Evolutionary conservation across 495 filamentous ascomycete species (phyloP), one percentile per base, ranked within the genome.

Genomic region (Podospora didyma): DNA sequence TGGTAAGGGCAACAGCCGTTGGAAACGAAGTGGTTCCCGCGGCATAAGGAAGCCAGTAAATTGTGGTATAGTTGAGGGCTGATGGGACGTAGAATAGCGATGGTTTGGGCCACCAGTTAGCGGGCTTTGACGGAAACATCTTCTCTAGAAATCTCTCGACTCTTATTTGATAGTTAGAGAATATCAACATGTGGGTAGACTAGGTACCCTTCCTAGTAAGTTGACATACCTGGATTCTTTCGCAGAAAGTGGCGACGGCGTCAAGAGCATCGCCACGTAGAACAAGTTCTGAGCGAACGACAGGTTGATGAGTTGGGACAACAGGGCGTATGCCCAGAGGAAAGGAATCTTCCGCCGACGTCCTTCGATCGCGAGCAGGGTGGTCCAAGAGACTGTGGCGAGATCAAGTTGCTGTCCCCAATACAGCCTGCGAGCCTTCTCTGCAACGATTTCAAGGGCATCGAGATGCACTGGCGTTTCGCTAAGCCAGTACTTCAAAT

Each of bases 401-500:
- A 82, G 65, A 49, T 86, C 81, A 20, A 84, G 77, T 68, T 88
- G 84, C 34, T 83, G 80, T n/a, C 80, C 80, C 82, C 85, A 89
- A 79, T 84, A 86, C 47, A 80, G 77, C 31, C 75, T 65, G n/a
- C 76, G 63, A 3, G 72, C 62, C 60, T 73, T 67, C 46, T 76
- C 74, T 31, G 72, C 64, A 10, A 77, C 55, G 44, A 76, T 74
- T 44, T 76, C 73, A 20, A 75, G 50, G 22, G 60, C 64, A 63
- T 81, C 76, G 24, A 54, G 58, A 42, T 75, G 71, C 44, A 81
- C 58, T 7, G 75, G 66, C 9, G 76, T 77, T 46, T 82, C 79
- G 35, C 67, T 73, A 56, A 79, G 58, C 80, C 80, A 83, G 19
- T 64, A 63, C 4, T 61, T 66, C 10, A n/a, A n/a, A n/a, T n/a